phyloP scores from a whole-genome alignment of 805 yeast species.

The Groenewaldozyma salmanticensis region DNA sequence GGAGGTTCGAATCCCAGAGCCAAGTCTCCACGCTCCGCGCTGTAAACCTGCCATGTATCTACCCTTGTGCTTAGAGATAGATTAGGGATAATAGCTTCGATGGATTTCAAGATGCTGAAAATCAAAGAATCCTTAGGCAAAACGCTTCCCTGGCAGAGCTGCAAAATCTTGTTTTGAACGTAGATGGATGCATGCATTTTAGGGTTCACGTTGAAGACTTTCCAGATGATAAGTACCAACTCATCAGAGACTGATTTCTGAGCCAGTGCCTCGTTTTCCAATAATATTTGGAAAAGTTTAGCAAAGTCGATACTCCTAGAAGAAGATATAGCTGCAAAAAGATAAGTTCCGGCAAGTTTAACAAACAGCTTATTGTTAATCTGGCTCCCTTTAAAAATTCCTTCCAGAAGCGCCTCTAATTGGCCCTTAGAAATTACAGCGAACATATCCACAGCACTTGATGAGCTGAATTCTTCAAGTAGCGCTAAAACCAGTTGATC shows the following conservation, averaged over 20 bases:
- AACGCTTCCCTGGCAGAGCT: conserved; percentile 54
- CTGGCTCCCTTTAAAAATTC: background rate
- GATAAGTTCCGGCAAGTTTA: background rate
- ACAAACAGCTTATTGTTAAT: too few species aligned
- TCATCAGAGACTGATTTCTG: conserved; percentile 24
- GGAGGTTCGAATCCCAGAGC: background rate
- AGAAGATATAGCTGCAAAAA: background rate
- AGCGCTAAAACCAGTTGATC: background rate
- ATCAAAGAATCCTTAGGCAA: conserved; percentile 53
- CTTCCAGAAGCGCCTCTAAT: conserved; percentile 25
- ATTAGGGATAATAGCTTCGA: conserved; percentile 45
- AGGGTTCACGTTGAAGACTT: conserved; percentile 41
- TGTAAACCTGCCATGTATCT: background rate
- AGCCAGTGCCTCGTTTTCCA: too few species aligned
- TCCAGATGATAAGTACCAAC: conserved; percentile 38
- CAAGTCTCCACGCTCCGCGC: background rate
- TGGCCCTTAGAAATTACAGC: conserved; percentile 6
- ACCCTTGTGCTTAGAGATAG: conserved; percentile 46
- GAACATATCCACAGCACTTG: background rate
- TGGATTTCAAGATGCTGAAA: conserved; percentile 40
- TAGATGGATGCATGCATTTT: conserved; percentile 36
- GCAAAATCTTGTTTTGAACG: conserved; percentile 41
- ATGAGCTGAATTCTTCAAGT: background rate
- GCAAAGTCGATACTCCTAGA: conserved; percentile 26
- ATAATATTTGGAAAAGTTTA: conserved; percentile 52